phyloP scores from a whole-genome alignment of 2,329 filamentous ascomycete species.

The Fulvia fulva region DNA sequence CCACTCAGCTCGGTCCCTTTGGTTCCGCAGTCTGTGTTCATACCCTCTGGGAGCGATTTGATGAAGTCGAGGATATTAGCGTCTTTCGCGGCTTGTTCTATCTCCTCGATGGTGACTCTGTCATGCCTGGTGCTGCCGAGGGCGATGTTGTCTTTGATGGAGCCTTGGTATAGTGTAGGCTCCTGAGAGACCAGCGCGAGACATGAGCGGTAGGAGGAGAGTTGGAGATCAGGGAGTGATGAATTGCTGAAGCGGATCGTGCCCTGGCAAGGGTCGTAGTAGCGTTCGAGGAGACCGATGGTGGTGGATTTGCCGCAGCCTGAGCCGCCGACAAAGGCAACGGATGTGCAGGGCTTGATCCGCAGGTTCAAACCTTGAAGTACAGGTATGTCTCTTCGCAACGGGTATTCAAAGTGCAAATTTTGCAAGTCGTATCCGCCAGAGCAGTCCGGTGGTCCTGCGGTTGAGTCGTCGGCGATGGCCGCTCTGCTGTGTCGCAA shows the following conservation, averaged over 20 bases:
- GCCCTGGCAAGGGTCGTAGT: slow-evolving; percentile 43
- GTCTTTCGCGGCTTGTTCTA: slow-evolving; percentile 16
- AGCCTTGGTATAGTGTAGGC: slow-evolving; percentile 45
- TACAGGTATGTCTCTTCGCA: slow-evolving; percentile 56
- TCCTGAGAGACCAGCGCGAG: slow-evolving; percentile 47
- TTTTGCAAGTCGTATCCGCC: slow-evolving; percentile 47
- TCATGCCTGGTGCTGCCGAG: slow-evolving; percentile 14
- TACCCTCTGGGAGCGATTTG: slow-evolving; percentile 25
- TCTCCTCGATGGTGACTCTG: slow-evolving; percentile 8
- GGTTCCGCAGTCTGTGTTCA: slow-evolving; percentile 21
- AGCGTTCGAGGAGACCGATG: slow-evolving; percentile 45
- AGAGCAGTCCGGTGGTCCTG: slow-evolving; percentile 5
- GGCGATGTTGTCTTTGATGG: slow-evolving; percentile 39
- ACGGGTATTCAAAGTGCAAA: slow-evolving; percentile 63
- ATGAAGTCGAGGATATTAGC: slow-evolving; percentile 23
- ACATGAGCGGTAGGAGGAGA: slow-evolving; percentile 38
- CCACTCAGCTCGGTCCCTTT: slow-evolving; percentile 25
- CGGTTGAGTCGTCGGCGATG: slow-evolving; percentile 19
- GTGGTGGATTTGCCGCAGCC: slow-evolving; percentile 48
- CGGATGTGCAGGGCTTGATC: slow-evolving; percentile 37
- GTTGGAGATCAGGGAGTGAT: slow-evolving; percentile 48
- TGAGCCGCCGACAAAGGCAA: slow-evolving; percentile 46
- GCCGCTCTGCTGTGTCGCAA: slow-evolving; percentile 40
- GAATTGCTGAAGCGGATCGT: slow-evolving; percentile 49
- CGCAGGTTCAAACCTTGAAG: slow-evolving; percentile 39